Base-by-base conservation (phyloP, 768 basidiomycete species). In the Collybia nuda region DNA sequence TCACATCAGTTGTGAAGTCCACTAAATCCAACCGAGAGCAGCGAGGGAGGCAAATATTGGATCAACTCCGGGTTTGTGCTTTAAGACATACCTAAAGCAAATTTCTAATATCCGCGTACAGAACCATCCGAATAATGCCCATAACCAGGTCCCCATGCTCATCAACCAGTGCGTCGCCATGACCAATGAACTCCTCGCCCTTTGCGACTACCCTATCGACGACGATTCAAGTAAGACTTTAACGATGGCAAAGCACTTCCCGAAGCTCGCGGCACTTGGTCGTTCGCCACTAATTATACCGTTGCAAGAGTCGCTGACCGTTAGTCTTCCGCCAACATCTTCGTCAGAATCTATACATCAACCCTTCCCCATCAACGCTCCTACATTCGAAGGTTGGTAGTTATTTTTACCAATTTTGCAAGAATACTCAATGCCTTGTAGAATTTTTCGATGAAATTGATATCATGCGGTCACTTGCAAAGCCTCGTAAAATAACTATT, bases 241-340 rank as follows among this genome's bases (percentile, higher is more conserved):
- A 38, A 73, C 65, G 67, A 70, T 83, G 77, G 61, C 73, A 74
- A 84, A 74, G 60, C 58, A 79, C 63, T 75, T 92, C 76, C 70
- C 79, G 67, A 41, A 71, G 56, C 62, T 96, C 23, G 74, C 74
- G 19, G 64, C 62, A 18, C 68, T 89, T 19, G 81, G 82, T n/a
- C 77, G 74, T 15, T 87, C 83, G 15, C 71, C 73, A 3, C 68
- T 98, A 59, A 86, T 98, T 48, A 85, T 98, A 28, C 97, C 97
- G 0, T 73, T 98, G 4, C 96, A 98, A 71, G 90, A 93, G 62
- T 94, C 92, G 0, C 76, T 99, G 48, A 97, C 88, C 0, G 93
- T 89, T 14, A 85, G 77, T 46, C 73, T 98, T n/a, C 97, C 97
- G 0, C 84, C 90, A 4, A 76, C 82, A 5, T 83, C 88, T 0